These are phyloP conservation scores for Crithidia bombi DNA, from an alignment of 208 protist species.

Conservation along the genomic window DNA sequence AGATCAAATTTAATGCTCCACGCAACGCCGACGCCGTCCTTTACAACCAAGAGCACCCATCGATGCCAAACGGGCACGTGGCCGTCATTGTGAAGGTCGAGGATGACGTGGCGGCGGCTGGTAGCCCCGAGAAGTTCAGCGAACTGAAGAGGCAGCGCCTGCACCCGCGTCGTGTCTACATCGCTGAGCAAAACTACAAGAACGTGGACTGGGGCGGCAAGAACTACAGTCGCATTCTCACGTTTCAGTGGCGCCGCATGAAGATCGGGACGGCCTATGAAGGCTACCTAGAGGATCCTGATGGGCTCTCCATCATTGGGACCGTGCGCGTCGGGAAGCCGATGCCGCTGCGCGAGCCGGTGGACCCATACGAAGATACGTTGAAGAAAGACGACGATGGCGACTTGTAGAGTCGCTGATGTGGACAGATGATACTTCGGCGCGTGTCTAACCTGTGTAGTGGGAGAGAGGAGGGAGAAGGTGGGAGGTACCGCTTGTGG, in stretches of 20 bases:
- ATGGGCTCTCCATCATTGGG: slow-evolving; percentile 37
- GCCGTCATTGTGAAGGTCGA: slow-evolving; percentile 68
- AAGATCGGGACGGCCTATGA: slow-evolving; percentile 25
- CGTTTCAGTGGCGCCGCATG: slow-evolving; percentile 48
- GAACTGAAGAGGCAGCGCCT: slow-evolving; percentile 41
- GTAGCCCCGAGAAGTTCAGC: slow-evolving; percentile 34
- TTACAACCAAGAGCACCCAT: slow-evolving; percentile 19
- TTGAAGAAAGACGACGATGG: slow-evolving; percentile 25
- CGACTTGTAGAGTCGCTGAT: slow-evolving; percentile 28
- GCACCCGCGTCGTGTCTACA: slow-evolving; percentile 64
- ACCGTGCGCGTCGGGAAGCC: slow-evolving; percentile 49
- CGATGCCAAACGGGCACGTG: slow-evolving; percentile 40
- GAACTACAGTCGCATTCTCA: slow-evolving; percentile 65
- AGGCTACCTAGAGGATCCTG: slow-evolving; percentile 41
- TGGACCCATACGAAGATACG: slow-evolving; percentile 29
- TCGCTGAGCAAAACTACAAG: slow-evolving; percentile 74
- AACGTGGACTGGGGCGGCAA: slow-evolving; percentile 50
- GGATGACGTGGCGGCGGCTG: slow-evolving; percentile 52
- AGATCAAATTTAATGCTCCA: slow-evolving; percentile 51
- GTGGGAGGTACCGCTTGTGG: no score
- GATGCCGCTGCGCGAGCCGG: slow-evolving; percentile 1
- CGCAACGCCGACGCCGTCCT: slow-evolving; percentile 51
- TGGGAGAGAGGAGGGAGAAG: no score
- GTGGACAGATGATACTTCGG: no score
- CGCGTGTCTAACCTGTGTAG: no score